Evolutionary conservation across 805 yeast genomes (phyloP).

Genomic region (Ogataea haglerorum): DNA sequence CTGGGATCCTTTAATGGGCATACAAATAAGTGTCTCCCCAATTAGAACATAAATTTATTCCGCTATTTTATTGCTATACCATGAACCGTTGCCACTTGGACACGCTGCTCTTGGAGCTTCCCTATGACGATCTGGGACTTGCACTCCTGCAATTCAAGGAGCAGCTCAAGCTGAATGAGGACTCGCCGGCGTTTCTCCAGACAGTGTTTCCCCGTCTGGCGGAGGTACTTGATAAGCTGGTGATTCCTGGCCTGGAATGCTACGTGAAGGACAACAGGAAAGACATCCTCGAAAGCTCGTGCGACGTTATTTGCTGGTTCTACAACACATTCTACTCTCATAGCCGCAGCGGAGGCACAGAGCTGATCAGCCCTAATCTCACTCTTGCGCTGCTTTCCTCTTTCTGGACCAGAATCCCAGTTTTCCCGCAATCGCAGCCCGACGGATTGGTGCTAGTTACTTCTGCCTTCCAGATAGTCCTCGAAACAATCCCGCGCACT

Average conservation of each 20-base stretch:
- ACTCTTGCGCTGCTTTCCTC: conserved; percentile 13
- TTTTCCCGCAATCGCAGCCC: background rate
- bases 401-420: conserved; percentile 12
- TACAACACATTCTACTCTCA: conserved; percentile 15
- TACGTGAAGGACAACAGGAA: conserved; percentile 1
- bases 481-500: conserved; percentile 11
- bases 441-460: conserved; percentile 3
- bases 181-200: conserved; percentile 11
- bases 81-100: conserved; percentile 11
- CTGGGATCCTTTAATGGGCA: background rate
- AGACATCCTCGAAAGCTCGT: conserved; percentile 5
- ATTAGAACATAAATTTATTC: conserved; percentile 3
- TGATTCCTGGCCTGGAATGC: conserved; percentile 14
- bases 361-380: conserved; percentile 7
- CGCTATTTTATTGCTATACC: conserved; percentile 6
- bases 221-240: conserved; percentile 17
- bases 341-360: conserved; percentile 2
- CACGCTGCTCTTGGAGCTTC: conserved; percentile 11
- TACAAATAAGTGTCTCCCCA: conserved; percentile 4
- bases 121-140: conserved; percentile 5
- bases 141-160: conserved; percentile 9
- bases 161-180: conserved; percentile 12
- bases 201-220: conserved; percentile 11
- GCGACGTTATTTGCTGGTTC: conserved; percentile 17
- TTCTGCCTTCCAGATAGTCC: conserved; percentile 11